Percentiles rank a stretch among this genome's conserved stretches.
These are phyloP conservation scores for Penicillium goetzii DNA, from an alignment of 495 filamentous ascomycete genomes.

Conservation along the genomic window DNA sequence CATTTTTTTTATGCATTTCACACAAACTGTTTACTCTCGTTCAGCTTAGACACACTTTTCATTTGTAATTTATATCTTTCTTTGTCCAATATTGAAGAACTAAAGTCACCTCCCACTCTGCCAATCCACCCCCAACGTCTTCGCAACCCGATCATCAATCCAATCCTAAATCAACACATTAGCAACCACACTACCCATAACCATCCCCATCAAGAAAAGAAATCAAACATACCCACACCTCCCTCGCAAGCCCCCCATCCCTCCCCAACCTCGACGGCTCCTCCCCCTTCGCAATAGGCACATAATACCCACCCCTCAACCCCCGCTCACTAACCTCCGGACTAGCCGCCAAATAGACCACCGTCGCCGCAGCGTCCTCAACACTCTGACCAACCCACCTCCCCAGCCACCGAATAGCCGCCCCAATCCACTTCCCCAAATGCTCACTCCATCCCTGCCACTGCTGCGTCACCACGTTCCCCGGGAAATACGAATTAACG, in stretches of 20 bases:
- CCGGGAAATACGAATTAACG: conserved; percentile 45
- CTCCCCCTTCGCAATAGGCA: conserved; percentile 36
- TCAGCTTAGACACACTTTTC: too few species aligned
- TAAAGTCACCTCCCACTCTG: conserved; percentile 10
- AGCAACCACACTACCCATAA: background rate
- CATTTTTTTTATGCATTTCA: too few species aligned
- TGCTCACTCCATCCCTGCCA: conserved; percentile 40
- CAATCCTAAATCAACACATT: conserved; percentile 21
- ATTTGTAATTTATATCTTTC: too few species aligned
- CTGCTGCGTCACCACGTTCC: conserved; percentile 44
- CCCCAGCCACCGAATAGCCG: conserved; percentile 12
- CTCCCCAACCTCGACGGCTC: conserved; percentile 27
- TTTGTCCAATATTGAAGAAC: background rate
- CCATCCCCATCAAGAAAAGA: background rate
- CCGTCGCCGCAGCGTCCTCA: conserved; percentile 44
- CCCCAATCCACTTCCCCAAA: conserved; percentile 27
- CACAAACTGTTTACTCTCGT: too few species aligned
- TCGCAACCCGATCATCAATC: conserved; percentile 26
- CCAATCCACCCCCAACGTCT: conserved; percentile 18
- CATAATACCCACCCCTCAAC: conserved; percentile 37
- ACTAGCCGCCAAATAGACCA: conserved; percentile 40
- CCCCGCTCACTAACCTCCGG: conserved; percentile 21
- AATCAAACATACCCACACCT: conserved; percentile 31
- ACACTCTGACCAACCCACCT: conserved; percentile 32
- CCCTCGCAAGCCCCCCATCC: conserved; percentile 31